Conservation (phyloP, 805 yeast genomes). For the Hyphopichia homilentoma region DNA sequence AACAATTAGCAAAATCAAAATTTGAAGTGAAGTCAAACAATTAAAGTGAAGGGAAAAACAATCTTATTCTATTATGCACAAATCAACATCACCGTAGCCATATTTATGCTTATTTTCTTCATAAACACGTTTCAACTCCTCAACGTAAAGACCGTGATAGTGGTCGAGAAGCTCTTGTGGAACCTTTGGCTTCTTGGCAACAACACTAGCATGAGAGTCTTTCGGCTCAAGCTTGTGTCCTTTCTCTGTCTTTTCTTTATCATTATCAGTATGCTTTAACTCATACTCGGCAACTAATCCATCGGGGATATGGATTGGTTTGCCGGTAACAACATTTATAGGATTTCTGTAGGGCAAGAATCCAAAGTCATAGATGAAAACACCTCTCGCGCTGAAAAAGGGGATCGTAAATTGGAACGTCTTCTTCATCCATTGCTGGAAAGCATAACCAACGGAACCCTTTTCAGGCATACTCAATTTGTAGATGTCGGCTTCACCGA, state of each 20-base stretch:
- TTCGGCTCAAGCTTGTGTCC: constrained; percentile 1
- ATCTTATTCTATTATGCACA: constrained; percentile 44
- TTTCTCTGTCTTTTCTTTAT: constrained; percentile 2
- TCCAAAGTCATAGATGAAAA: constrained; percentile 91
- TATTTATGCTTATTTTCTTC: constrained; percentile 60
- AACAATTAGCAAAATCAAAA: too few species aligned
- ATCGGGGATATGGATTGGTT: constrained; percentile 57
- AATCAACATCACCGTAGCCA: constrained; percentile 46
- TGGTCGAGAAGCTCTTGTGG: constrained; percentile 50
- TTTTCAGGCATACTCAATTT: constrained; percentile 38
- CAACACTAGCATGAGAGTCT: constrained; percentile 27
- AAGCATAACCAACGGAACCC: constrained; percentile 43
- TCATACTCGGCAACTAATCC: constrained; percentile 29
- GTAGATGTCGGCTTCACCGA: constrained; percentile 77
- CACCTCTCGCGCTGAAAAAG: constrained; percentile 85
- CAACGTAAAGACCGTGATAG: constrained; percentile 69
- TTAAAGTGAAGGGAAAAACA: too few species aligned
- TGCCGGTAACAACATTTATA: constrained; percentile 71
- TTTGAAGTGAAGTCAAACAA: too few species aligned
- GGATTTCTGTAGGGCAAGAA: constrained; percentile 81
- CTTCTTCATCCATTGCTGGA: constrained; percentile 72
- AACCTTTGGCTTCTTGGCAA: constrained; percentile 23
- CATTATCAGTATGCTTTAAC: constrained; percentile 14
- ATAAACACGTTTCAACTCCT: constrained; percentile 59
- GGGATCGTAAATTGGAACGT: constrained; percentile 84